A percentile compares a stretch with the other conserved stretches of the same genome.
phyloP scores from a whole-genome alignment of 768 basidiomycete species.

The Rhodotorula graminis region DNA sequence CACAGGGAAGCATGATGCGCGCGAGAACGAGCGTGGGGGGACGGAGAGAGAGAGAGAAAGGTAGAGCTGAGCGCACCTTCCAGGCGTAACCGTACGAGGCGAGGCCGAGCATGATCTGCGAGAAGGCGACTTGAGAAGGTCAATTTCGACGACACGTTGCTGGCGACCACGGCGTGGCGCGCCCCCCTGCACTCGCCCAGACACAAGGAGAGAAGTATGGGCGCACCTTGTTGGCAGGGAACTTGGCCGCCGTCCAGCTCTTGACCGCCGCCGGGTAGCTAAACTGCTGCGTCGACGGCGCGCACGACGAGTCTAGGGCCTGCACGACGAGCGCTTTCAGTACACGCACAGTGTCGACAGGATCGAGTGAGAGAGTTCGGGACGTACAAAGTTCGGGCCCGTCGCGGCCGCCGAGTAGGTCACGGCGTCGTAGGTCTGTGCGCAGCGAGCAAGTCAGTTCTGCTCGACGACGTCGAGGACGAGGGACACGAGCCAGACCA shows the following conservation, averaged over 20 bases:
- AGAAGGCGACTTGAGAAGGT: not conserved
- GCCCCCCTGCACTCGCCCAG: too few species aligned
- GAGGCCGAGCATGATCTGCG: constrained; percentile 21
- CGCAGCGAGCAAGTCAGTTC: too few species aligned
- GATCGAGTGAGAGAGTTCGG: too few species aligned
- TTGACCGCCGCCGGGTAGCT: not conserved
- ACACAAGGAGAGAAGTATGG: too few species aligned
- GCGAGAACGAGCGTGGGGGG: too few species aligned
- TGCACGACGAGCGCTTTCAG: not conserved
- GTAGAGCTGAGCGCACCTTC: not conserved
- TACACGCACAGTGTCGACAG: too few species aligned
- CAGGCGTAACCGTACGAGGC: constrained; percentile 19
- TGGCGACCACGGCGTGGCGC: too few species aligned
- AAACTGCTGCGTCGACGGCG: not conserved
- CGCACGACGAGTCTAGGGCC: constrained; percentile 2
- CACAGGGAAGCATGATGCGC: too few species aligned
- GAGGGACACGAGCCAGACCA: not conserved
- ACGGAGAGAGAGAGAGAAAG: too few species aligned
- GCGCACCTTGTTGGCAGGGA: constrained; percentile 21
- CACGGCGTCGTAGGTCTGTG: constrained; percentile 10
- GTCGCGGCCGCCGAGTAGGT: not conserved
- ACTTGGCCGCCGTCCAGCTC: constrained; percentile 28
- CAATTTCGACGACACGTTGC: too few species aligned
- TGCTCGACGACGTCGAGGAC: not conserved
- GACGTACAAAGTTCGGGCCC: constrained; percentile 15